Percentiles rank a stretch among this genome's conserved stretches.
These are phyloP conservation scores for Phytophthora citrophthora DNA, from an alignment of 352 stramenopile species.

Conservation along the genomic window DNA sequence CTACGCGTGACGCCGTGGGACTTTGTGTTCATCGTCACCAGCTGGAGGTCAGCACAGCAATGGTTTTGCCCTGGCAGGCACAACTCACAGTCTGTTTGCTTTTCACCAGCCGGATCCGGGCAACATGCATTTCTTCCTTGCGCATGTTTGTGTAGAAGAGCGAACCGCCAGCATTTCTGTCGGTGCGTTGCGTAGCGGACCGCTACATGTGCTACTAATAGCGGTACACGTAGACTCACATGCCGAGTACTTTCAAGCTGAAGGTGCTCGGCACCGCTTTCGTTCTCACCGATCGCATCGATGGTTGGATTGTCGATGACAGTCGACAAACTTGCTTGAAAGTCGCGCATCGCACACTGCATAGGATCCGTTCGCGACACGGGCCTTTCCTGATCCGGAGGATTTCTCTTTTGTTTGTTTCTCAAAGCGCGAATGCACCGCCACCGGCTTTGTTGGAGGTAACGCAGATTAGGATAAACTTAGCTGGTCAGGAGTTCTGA, in stretches of 20 bases:
- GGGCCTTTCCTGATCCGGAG: constrained; percentile 6
- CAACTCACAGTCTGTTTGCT: constrained; percentile 2
- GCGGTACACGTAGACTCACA: not conserved
- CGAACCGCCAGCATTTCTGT: constrained; percentile 7
- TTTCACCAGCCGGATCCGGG: constrained; percentile 5
- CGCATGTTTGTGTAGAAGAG: constrained; percentile 7
- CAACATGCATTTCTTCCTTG: constrained; percentile 2
- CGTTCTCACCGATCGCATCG: not conserved
- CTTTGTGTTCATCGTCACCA: constrained; percentile 13
- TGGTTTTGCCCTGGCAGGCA: not conserved
- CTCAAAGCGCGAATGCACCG: not conserved
- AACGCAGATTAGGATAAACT: no score
- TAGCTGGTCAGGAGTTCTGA: no score
- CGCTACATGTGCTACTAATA: no score
- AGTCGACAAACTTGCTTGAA: constrained; percentile 1
- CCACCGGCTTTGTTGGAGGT: no score
- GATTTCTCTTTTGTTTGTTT: not conserved
- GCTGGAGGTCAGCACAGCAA: constrained; percentile 10
- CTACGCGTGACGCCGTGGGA: constrained; percentile 7
- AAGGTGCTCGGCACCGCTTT: not conserved
- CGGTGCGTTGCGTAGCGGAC: not conserved
- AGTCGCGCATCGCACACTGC: not conserved
- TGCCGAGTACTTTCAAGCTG: not conserved
- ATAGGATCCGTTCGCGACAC: not conserved
- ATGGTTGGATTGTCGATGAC: not conserved